Evolutionary conservation across 1,284 basidiomycete species (phyloP), one percentile per base, ranked within the genome.

Genomic region (Volvariella volvacea): DNA sequence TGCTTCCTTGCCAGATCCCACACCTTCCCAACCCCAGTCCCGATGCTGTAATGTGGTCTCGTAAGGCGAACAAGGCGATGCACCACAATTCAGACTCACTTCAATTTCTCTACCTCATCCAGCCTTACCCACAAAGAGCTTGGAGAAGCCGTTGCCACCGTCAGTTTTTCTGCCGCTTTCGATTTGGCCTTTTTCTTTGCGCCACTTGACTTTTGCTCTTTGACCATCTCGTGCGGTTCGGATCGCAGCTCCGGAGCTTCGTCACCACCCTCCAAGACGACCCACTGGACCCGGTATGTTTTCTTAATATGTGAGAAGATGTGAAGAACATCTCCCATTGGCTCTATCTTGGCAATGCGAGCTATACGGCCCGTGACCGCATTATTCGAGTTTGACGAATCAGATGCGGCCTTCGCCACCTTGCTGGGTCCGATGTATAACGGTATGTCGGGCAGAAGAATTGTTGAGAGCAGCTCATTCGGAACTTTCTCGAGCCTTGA

Each of bases 251-350:
- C 45, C 21, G 77, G 77, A 39, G 67, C 68, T 7, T 54, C 53
- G 32, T 52, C 43, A 19, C 65, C 78, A 19, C 83, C 81, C 52
- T 75, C 69, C 34, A 88, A 53, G 21, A 83, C 49, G 33, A 84
- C 75, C 82, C 83, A 85, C 49, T 83, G 76, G 30, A 86, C 74
- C 52, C 88, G 80, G 65, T 95, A 96, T 7, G 87, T 92, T 68
- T 95, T 91, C 55, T 75, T 80, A 58, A 96, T 88, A 61, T 98
- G 93, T 2, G 87, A 90, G 65, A 96, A 97, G 43, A 92, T 70
- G 57, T 96, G 93, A 1, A 82, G 53, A 25, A 95, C 79, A 47
- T 84, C 78, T 14, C 83, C 82, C 16, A 67, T 74, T 14, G 70
- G 64, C 45, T 67, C 65, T 42, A 81, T 67, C 43, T 70, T 64